Conservation (phyloP, 2,329 filamentous ascomycete species). For the Helotiales sp. region DNA sequence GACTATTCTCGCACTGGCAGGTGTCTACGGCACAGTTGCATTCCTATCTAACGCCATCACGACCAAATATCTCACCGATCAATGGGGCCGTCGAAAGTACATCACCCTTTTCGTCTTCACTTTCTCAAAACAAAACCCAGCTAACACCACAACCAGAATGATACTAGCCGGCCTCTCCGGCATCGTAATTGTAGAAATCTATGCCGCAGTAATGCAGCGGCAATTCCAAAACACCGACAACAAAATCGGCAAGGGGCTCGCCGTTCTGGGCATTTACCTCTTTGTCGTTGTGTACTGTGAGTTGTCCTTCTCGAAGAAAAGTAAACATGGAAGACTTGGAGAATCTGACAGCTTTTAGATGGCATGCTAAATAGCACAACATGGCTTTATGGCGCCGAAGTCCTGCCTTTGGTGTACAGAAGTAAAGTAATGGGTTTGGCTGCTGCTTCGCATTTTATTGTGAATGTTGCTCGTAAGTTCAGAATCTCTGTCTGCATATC, state of each 20-base stretch:
- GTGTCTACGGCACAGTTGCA: constrained; percentile 58
- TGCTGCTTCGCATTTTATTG: constrained; percentile 58
- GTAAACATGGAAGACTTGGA: too few relatives aligned
- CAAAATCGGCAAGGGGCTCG: constrained; percentile 61
- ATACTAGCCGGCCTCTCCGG: constrained; percentile 57
- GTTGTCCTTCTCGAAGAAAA: constrained; percentile 28
- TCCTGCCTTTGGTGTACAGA: constrained; percentile 56
- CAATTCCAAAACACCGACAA: constrained; percentile 61
- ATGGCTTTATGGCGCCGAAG: constrained; percentile 61
- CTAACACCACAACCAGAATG: constrained; percentile 49
- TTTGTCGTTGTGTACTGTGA: constrained; percentile 61
- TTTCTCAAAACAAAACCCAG: not conserved
- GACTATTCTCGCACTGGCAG: constrained; percentile 58
- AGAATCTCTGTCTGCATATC: constrained; percentile 14
- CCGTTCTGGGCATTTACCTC: constrained; percentile 62
- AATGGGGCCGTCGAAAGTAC: constrained; percentile 62
- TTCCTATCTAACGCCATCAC: constrained; percentile 57
- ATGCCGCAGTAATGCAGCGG: constrained; percentile 62
- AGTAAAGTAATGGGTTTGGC: constrained; percentile 61
- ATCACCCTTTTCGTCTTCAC: constrained; percentile 1
- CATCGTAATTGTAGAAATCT: constrained; percentile 61
- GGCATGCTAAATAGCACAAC: constrained; percentile 59
- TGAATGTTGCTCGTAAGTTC: constrained; percentile 55
- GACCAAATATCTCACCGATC: constrained; percentile 58
- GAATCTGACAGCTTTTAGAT: constrained; percentile 40